Evolutionary conservation across 2,329 filamentous ascomycete genomes (phyloP).

Genomic region (Penicillium palitans): DNA sequence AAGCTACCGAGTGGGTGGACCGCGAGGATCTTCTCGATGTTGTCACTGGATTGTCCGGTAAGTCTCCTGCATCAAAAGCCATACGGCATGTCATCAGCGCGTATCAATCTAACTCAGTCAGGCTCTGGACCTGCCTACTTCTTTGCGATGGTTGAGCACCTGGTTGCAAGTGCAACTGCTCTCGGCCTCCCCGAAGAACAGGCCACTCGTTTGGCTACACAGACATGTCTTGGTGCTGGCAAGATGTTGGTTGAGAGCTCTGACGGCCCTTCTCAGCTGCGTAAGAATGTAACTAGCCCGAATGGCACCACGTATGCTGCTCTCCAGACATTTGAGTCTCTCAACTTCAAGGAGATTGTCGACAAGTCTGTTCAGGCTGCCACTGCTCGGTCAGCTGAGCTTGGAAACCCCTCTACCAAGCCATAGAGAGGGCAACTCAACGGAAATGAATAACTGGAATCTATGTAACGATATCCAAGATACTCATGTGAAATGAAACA

Average conservation of each 20-base stretch:
- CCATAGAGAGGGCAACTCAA: background rate
- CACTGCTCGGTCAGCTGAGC: slow-evolving; percentile 32
- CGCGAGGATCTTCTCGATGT: slow-evolving; percentile 37
- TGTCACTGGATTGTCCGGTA: slow-evolving; percentile 40
- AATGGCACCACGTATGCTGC: slow-evolving; percentile 39
- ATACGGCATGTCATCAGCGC: background rate
- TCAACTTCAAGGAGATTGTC: slow-evolving; percentile 33
- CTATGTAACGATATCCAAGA: background rate
- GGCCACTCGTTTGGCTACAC: slow-evolving; percentile 34
- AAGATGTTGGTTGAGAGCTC: slow-evolving; percentile 37
- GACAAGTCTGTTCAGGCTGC: slow-evolving; percentile 37
- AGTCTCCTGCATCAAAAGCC: slow-evolving; percentile 6
- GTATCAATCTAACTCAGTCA: slow-evolving; percentile 13
- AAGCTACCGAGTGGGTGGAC: slow-evolving; percentile 39
- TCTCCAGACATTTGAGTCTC: slow-evolving; percentile 33
- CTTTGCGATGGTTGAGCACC: slow-evolving; percentile 40
- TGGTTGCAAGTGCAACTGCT: slow-evolving; percentile 35
- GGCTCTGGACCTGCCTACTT: slow-evolving; percentile 41
- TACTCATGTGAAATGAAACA: background rate
- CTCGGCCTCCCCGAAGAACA: slow-evolving; percentile 36
- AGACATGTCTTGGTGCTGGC: slow-evolving; percentile 39
- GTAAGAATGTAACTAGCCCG: slow-evolving; percentile 40
- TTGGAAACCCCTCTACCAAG: slow-evolving; percentile 25
- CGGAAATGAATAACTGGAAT: background rate
- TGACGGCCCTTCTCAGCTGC: slow-evolving; percentile 34